These are phyloP conservation scores for Yarrowia sp. DNA, from an alignment of 805 yeast genomes.

Conservation along the genomic window DNA sequence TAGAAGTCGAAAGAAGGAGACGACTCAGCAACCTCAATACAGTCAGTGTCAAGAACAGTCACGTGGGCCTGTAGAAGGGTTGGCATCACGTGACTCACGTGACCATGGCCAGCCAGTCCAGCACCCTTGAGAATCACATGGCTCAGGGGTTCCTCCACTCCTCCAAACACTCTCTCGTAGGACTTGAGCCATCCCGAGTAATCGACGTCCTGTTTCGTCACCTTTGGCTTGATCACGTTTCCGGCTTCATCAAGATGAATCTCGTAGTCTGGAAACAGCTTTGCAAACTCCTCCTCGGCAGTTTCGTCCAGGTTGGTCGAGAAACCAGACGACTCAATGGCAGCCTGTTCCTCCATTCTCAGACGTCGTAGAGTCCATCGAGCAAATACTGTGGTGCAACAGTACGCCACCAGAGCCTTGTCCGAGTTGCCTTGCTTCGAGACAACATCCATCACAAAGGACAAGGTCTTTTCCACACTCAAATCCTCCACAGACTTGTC, in stretches of 20 bases:
- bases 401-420: background rate
- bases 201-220: conserved; percentile 10
- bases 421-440: background rate
- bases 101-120: background rate
- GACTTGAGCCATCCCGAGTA: conserved; percentile 1
- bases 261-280: conserved; percentile 85
- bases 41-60: background rate
- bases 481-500: conserved; percentile 16
- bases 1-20: conserved; percentile 56
- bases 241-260: conserved; percentile 11
- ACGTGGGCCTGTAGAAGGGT: background rate
- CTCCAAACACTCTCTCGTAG: background rate
- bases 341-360: conserved; percentile 60
- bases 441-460: conserved; percentile 13
- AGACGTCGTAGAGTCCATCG: conserved; percentile 77
- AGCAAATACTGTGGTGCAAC: conserved; percentile 48
- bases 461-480: background rate
- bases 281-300: conserved; percentile 72
- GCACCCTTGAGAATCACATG: conserved; percentile 1
- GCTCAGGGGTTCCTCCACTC: background rate
- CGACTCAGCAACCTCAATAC: background rate
- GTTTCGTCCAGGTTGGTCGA: conserved; percentile 61
- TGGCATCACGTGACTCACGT: background rate
- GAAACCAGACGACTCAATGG: conserved; percentile 59
- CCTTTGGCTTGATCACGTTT: conserved; percentile 16